A percentile compares a stretch with the other conserved stretches of the same genome.
Evolutionary conservation across 2,329 filamentous ascomycete species (phyloP).

Genomic region (Curvularia sp.): DNA sequence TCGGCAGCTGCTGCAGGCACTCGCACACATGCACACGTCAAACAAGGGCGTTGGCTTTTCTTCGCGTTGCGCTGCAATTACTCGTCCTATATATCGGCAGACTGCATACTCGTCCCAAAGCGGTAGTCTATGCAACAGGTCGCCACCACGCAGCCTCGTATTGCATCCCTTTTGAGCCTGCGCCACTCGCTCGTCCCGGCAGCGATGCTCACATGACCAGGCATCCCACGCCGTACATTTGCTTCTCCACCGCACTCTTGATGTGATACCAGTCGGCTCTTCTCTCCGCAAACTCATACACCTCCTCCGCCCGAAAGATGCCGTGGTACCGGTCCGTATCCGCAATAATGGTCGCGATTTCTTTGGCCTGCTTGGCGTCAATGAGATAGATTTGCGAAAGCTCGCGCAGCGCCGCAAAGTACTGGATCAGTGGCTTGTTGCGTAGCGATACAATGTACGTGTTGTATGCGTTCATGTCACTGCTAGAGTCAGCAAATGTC

Average conservation of each 20-base stretch:
- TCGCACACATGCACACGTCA: constrained; percentile 1
- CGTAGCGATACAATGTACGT: constrained; percentile 80
- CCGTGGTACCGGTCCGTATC: constrained; percentile 89
- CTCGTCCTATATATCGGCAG: constrained; percentile 16
- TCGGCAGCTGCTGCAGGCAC: background rate
- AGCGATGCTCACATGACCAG: constrained; percentile 69
- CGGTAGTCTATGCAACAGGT: constrained; percentile 21
- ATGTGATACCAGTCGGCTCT: constrained; percentile 95
- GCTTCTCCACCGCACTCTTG: constrained; percentile 85
- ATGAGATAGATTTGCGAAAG: constrained; percentile 96
- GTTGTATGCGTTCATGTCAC: constrained; percentile 95
- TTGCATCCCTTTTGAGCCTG: constrained; percentile 5
- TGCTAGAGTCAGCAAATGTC: constrained; percentile 44
- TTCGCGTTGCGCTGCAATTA: constrained; percentile 5
- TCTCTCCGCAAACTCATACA: constrained; percentile 95
- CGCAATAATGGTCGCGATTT: constrained; percentile 93
- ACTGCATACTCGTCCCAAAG: constrained; percentile 23
- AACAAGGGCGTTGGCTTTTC: background rate
- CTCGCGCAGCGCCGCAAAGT: constrained; percentile 90
- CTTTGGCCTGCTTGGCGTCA: constrained; percentile 83
- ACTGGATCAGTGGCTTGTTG: constrained; percentile 83
- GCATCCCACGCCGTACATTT: constrained; percentile 97
- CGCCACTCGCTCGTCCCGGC: constrained; percentile 6
- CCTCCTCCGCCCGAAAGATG: constrained; percentile 93
- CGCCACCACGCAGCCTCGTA: constrained; percentile 12